Conservation (phyloP, 2,329 filamentous ascomycete genomes). For the Neofusicoccum laricinum region DNA sequence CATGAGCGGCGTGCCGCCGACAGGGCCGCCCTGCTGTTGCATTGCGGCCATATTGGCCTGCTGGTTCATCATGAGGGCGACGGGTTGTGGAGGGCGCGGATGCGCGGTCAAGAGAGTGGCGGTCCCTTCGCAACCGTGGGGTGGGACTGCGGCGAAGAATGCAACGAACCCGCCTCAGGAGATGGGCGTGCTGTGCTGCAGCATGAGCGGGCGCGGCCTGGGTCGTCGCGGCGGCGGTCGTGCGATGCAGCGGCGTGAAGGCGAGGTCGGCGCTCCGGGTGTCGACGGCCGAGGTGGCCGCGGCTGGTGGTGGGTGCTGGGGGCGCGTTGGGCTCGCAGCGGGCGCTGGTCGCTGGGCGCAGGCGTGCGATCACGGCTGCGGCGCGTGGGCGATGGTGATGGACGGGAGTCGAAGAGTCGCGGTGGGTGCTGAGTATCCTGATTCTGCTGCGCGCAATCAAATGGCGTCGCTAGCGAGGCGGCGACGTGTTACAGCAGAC, state of each 20-base stretch:
- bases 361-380: conserved; percentile 20
- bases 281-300: conserved; percentile 1
- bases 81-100: neutral
- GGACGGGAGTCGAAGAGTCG: conserved; percentile 11
- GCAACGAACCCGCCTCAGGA: conserved; percentile 14
- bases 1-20: conserved; percentile 66
- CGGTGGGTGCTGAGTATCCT: conserved; percentile 17
- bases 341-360: conserved; percentile 11
- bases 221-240: conserved; percentile 7
- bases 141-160: neutral
- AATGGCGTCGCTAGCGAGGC: conserved; percentile 18
- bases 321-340: neutral
- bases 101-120: conserved; percentile 2
- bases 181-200: conserved; percentile 7
- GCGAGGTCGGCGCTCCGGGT: conserved; percentile 16
- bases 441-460: conserved; percentile 16
- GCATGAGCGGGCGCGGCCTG: conserved; percentile 15
- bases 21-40: conserved; percentile 62
- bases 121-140: conserved; percentile 6
- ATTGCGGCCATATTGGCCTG: conserved; percentile 67
- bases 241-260: conserved; percentile 12
- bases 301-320: neutral
- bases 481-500: conserved; percentile 10
- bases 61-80: conserved; percentile 33
- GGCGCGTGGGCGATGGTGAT: conserved; percentile 20